Evolutionary conservation across 164 flowering plant species (phyloP).

Genomic region (Magnolia kwangsiensis): DNA sequence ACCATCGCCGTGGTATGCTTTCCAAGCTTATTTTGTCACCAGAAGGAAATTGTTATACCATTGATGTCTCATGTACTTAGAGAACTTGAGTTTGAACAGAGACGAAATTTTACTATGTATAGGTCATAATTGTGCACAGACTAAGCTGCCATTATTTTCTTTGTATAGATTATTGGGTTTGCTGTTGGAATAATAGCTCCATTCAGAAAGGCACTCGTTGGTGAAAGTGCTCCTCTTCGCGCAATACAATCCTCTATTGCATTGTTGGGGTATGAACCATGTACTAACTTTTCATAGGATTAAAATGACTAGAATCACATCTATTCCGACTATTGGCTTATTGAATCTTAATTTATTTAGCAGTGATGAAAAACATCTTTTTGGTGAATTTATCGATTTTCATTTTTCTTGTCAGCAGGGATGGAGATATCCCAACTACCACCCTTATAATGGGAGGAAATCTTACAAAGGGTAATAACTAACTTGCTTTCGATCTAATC

Average conservation of each 20-base stretch:
- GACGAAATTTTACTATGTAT: not conserved
- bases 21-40: not conserved
- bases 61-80: not conserved
- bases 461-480: slow-evolving; percentile 51
- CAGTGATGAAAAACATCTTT: not conserved
- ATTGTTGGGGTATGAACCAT: slow-evolving; percentile 50
- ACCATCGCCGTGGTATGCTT: slow-evolving; percentile 54
- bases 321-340: not conserved
- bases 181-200: slow-evolving; percentile 49
- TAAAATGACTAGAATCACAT: not conserved
- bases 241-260: slow-evolving; percentile 53
- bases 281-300: not conserved
- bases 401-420: slow-evolving; percentile 34
- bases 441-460: slow-evolving; percentile 70
- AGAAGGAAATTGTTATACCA: not conserved
- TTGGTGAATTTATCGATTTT: not conserved
- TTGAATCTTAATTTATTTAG: not conserved
- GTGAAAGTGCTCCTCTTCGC: slow-evolving; percentile 62
- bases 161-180: slow-evolving; percentile 55
- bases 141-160: not conserved
- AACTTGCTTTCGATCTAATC: not conserved
- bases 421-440: slow-evolving; percentile 64
- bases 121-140: not conserved
- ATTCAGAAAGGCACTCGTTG: slow-evolving; percentile 44
- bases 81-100: not conserved